Evolutionary conservation across 2,329 filamentous ascomycete species (phyloP), one percentile per base, ranked within the genome.

Genomic region (Canariomyces notabilis): DNA sequence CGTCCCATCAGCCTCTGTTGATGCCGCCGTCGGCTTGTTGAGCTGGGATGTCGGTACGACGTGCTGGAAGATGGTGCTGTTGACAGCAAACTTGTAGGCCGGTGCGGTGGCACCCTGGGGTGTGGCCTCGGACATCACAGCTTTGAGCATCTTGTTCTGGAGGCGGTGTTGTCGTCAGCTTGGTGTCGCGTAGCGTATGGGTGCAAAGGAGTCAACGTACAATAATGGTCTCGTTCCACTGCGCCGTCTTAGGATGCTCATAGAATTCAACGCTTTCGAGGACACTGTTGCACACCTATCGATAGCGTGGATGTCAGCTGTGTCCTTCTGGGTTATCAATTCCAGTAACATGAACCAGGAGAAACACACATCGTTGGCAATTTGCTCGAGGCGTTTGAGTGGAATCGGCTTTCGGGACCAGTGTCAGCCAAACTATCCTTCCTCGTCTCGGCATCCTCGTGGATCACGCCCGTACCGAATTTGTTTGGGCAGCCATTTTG

Each of bases 21-120:
- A 67, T 52, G 65, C 64, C 59, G 75, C 68, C 57, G 69, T 73
- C 52, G 79, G 64, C 68, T 80, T 81, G 69, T 80, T 83, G 41
- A 82, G 71, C 46, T 79, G 72, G 22, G 80, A 78, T 11, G 80
- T 83, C 44, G 84, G 79, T 16, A 85, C 80, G 26, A 91, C 75
- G 72, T 97, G 91, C 74, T 98, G 91, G 58, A 97, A 94, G 64
- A 97, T 96, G 56, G 91, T 97, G 74, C 88, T 94, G 77, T 95
- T 97, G 71, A 95, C 89, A 58, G 89, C 88, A 71, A 91, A 97
- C 70, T 97, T 97, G 80, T 83, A 95, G 14, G 73, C 68, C 5
- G 87, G 84, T 20, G 79, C 72, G 21, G 74, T 68, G 50, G 74
- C 71, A 51, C 75, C 69, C 38, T 75, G 65, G 15, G 79, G 75